These are phyloP conservation scores for Dothistroma pini DNA, from an alignment of 2,329 filamentous ascomycete species.

Conservation along the genomic window DNA sequence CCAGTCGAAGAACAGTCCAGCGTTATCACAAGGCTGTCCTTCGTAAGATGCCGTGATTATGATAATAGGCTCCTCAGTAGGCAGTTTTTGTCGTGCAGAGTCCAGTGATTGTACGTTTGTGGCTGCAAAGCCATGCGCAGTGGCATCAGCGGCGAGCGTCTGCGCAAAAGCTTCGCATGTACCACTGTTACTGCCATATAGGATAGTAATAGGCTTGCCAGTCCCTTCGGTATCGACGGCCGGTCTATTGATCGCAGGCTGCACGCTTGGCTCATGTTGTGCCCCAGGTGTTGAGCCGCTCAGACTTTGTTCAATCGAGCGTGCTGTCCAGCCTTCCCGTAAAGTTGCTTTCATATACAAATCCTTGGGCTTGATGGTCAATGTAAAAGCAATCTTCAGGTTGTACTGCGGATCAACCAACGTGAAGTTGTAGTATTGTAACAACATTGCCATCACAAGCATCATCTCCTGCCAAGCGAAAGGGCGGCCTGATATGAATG, in stretches of 20 bases:
- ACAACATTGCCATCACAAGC: conserved; percentile 58
- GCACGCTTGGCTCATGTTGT: conserved; percentile 1
- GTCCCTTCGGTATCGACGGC: neutral
- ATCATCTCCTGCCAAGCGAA: conserved; percentile 71
- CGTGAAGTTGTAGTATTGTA: conserved; percentile 69
- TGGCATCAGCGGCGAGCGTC: conserved; percentile 57
- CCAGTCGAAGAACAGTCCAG: conserved; percentile 65
- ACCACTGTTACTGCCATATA: conserved; percentile 71
- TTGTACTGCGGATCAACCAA: conserved; percentile 59
- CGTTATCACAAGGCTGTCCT: conserved; percentile 70
- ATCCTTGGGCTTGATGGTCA: conserved; percentile 62
- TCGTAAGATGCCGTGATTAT: conserved; percentile 71
- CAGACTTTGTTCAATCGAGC: conserved; percentile 40
- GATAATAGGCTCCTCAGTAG: conserved; percentile 59
- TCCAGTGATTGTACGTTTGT: conserved; percentile 56
- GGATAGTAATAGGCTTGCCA: conserved; percentile 56
- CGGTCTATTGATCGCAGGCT: neutral
- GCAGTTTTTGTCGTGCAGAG: conserved; percentile 57
- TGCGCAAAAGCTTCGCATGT: conserved; percentile 70
- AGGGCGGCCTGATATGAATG: conserved; percentile 38
- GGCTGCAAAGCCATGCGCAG: conserved; percentile 57
- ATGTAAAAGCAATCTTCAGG: conserved; percentile 52
- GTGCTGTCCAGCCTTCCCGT: conserved; percentile 47
- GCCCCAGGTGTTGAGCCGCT: conserved; percentile 7
- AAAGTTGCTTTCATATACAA: conserved; percentile 60